phyloP scores from a whole-genome alignment of 306 rosid species.

The Abrus pulchellus region DNA sequence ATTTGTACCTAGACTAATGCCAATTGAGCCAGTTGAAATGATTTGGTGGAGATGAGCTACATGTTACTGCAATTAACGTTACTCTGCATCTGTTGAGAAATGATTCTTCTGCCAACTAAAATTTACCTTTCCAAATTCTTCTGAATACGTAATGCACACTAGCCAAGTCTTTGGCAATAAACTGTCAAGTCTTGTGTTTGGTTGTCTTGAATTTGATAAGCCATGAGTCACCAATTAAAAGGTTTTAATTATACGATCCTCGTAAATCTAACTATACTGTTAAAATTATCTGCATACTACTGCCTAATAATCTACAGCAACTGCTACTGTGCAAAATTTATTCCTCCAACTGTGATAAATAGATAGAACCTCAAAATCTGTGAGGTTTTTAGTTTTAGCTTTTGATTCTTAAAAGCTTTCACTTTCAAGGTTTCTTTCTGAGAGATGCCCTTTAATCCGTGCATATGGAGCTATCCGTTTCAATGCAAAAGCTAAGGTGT shows the following conservation, averaged over 20 bases:
- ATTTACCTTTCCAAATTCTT: too few relatives aligned
- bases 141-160: too few relatives aligned
- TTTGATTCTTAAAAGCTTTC: not conserved
- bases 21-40: too few relatives aligned
- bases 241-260: too few relatives aligned
- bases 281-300: not conserved
- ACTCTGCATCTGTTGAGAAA: not conserved
- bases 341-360: not conserved
- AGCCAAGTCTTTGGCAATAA: not conserved
- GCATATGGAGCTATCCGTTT: slow-evolving; percentile 95
- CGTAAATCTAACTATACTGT: too few relatives aligned
- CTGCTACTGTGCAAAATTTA: not conserved
- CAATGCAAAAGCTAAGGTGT: slow-evolving; percentile 68
- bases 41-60: too few relatives aligned
- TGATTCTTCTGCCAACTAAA: not conserved
- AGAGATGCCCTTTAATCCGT: slow-evolving; percentile 82
- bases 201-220: too few relatives aligned
- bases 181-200: not conserved
- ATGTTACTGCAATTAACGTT: too few relatives aligned
- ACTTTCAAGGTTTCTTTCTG: slow-evolving; percentile 79
- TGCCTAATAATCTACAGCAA: not conserved
- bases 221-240: too few relatives aligned
- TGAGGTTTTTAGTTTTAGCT: not conserved
- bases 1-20: too few relatives aligned
- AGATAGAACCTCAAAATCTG: not conserved